These are phyloP conservation scores for Candolleomyces eurysporus DNA, from an alignment of 768 basidiomycete genomes.

Conservation along the genomic window DNA sequence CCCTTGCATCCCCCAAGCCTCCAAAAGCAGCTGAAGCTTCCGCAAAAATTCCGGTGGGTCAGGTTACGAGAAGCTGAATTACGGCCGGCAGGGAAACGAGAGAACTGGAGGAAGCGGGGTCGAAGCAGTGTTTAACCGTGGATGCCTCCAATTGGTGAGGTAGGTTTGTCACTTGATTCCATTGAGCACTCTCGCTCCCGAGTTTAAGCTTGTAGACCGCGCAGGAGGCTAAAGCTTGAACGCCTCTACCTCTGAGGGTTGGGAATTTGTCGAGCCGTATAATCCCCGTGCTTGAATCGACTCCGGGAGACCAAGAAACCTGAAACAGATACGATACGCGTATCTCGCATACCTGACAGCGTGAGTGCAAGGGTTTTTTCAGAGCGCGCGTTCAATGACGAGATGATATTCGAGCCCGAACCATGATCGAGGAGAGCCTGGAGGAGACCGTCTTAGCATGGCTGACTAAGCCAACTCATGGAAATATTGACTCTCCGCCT, in stretches of 20 bases:
- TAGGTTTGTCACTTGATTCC: neutral
- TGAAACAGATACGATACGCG: too few relatives aligned
- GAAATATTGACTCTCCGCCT: neutral
- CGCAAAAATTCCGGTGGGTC: slow-evolving; percentile 1
- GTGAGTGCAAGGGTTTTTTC: too few relatives aligned
- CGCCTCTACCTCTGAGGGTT: too few relatives aligned
- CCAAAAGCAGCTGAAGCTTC: neutral
- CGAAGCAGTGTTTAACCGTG: slow-evolving; percentile 3
- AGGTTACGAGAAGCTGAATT: neutral
- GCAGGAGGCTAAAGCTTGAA: too few relatives aligned
- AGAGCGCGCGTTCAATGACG: too few relatives aligned
- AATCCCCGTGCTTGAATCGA: too few relatives aligned
- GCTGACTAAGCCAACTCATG: neutral
- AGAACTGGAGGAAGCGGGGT: slow-evolving; percentile 1
- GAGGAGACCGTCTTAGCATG: neutral
- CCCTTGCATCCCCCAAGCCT: neutral
- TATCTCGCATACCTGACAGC: too few relatives aligned
- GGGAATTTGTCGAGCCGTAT: too few relatives aligned
- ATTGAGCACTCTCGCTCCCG: neutral
- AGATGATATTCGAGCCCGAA: too few relatives aligned
- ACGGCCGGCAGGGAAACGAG: neutral
- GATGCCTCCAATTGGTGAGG: neutral
- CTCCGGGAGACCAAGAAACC: too few relatives aligned
- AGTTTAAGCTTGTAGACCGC: neutral
- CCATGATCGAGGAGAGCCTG: too few relatives aligned